Base-by-base conservation (phyloP, 345 rosid species). In the Gossypium bickii region DNA sequence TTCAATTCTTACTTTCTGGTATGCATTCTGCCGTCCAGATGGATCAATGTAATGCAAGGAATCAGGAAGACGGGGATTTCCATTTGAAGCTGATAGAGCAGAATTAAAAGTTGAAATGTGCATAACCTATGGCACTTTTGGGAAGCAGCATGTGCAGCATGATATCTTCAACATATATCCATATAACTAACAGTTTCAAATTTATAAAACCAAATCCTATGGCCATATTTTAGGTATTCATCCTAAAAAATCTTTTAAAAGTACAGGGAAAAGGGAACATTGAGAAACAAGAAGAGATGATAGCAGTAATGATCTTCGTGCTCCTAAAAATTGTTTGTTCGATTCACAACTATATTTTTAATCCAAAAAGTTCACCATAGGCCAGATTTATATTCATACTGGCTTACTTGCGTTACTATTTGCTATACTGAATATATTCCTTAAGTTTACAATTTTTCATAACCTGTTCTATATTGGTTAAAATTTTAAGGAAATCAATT, bases 21-120 rank as follows among this genome's bases (percentile, higher is more conserved):
- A 91, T 1, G 93, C 90, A 83, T 91, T 91, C 74, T 66, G 79
- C 55, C 93, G 84, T 76, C 89, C 90, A 17, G 93, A 81, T 67
- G 89, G 89, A 80, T 91, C 97, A 13, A 89, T 78, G 78, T 89
- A 91, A 81, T 91, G 97, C 86, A 91, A 85, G 24, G 94, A 91
- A 88, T 89, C 97, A 56, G 94, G 90, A 53, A 89, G 92, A 58
- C 97, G 97, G 43, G 97, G 92, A 76, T 91, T 91, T 79, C 94
- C 97, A 85, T 91, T 91, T 78, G 98, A 93, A 83, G 97, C 98
- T 93, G 83, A 82, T 70, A 73, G 65, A 80, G 47, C 74, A 80
- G 51, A 7, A 53, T 68, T 9, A 2, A 43, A 51, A 67, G 70
- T 77, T 74, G 72, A 67, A 72, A 53, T 16, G 67, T 18, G 3